Evolutionary conservation across 2,329 filamentous ascomycete species (phyloP).

Genomic region (Didymella keratinophila): DNA sequence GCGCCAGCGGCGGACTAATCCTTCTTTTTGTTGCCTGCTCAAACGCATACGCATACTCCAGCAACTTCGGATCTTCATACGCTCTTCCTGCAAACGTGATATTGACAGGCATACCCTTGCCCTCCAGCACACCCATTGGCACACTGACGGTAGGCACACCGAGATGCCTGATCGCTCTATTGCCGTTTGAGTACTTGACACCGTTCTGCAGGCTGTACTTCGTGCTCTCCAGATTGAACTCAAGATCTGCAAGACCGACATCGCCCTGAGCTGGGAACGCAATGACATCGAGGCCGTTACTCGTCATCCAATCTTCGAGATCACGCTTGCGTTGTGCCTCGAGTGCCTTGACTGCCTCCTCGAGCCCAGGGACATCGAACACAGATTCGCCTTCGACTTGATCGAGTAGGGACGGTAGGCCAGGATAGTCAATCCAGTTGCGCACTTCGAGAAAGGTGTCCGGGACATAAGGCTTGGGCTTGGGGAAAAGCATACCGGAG

Average conservation of each 20-base stretch:
- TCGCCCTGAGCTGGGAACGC: slow-evolving; percentile 62
- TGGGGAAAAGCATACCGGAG: slow-evolving; percentile 47
- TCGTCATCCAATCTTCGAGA: slow-evolving; percentile 62
- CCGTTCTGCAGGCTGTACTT: slow-evolving; percentile 58
- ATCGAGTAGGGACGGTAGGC: slow-evolving; percentile 39
- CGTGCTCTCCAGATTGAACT: slow-evolving; percentile 46
- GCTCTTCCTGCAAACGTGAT: slow-evolving; percentile 62
- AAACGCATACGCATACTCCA: slow-evolving; percentile 35
- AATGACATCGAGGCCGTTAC: slow-evolving; percentile 53
- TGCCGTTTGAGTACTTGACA: slow-evolving; percentile 63
- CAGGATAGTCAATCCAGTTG: slow-evolving; percentile 52
- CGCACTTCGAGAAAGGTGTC: slow-evolving; percentile 51
- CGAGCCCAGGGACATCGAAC: slow-evolving; percentile 55
- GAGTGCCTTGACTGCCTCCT: slow-evolving; percentile 54
- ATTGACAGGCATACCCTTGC: slow-evolving; percentile 61
- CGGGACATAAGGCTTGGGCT: slow-evolving; percentile 48
- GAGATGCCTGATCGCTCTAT: slow-evolving; percentile 61
- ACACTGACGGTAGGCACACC: slow-evolving; percentile 64
- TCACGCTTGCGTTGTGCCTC: slow-evolving; percentile 59
- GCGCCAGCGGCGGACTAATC: slow-evolving; percentile 19
- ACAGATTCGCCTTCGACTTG: slow-evolving; percentile 46
- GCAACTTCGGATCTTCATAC: slow-evolving; percentile 54
- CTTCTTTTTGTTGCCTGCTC: slow-evolving; percentile 29
- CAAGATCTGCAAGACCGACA: slow-evolving; percentile 59
- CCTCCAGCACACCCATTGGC: slow-evolving; percentile 60